Conservation (phyloP, 805 yeast genomes). For the Candida quercuum region DNA sequence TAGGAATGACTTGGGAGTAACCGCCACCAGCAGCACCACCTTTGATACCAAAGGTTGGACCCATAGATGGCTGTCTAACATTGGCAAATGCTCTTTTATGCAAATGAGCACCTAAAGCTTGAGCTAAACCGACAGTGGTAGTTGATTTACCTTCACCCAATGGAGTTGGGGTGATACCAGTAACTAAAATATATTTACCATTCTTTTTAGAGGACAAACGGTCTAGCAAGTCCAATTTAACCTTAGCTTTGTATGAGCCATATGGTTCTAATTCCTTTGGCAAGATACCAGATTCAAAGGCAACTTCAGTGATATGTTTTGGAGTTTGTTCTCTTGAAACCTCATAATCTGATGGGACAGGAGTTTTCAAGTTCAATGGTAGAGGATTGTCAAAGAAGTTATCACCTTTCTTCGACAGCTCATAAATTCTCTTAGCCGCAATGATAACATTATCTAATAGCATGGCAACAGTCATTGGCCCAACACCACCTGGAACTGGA, state of each 20-base stretch:
- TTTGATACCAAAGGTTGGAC: conserved; percentile 97
- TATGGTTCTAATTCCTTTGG: conserved; percentile 78
- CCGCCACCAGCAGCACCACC: conserved; percentile 99
- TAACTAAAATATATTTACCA: conserved; percentile 87
- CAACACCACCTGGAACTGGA: conserved; percentile 99
- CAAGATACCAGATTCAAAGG: conserved; percentile 75
- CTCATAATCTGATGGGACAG: conserved; percentile 89
- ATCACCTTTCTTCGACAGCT: conserved; percentile 34
- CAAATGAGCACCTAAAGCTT: conserved; percentile 90
- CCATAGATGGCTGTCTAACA: conserved; percentile 97
- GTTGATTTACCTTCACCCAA: conserved; percentile 98
- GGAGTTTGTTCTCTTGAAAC: conserved; percentile 88
- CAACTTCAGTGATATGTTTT: conserved; percentile 69
- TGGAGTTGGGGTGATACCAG: conserved; percentile 98
- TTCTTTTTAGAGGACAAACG: conserved; percentile 59
- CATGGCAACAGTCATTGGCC: conserved; percentile 99
- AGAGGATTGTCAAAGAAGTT: conserved; percentile 48
- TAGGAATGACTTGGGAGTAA: conserved; percentile 94
- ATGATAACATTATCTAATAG: conserved; percentile 74
- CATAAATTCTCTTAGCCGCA: conserved; percentile 63
- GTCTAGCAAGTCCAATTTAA: conserved; percentile 61
- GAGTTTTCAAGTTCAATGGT: conserved; percentile 46
- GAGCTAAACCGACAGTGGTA: conserved; percentile 94
- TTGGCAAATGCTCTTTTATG: conserved; percentile 82
- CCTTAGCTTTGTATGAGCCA: conserved; percentile 89